Evolutionary conservation across 345 rosid species (phyloP), one percentile per base, ranked within the genome.

Genomic region (Populus ilicifolia): DNA sequence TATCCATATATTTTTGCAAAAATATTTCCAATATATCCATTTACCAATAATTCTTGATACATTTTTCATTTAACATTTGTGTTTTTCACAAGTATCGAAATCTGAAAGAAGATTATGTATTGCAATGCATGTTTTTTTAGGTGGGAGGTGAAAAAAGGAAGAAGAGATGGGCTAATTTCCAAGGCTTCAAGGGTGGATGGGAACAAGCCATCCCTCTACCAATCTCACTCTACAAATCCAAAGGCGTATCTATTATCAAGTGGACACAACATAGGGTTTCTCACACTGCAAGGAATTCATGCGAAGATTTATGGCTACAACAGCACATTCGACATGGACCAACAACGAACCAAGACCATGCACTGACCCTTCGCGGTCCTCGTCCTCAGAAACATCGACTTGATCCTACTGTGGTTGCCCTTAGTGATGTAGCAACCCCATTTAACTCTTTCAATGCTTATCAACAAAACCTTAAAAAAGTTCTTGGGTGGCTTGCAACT

Each of bases 241-340:
- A 67, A 74, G 80, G 75, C 16, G 30, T 79, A 35, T 46, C 71
- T 8, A 43, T 30, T 72, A 46, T 67, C 78, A 16, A 78, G 77
- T 17, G 80, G 66, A 25, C 82, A 82, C 74, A 75, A 75, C 18
- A 78, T 78, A 0, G 84, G 84, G 80, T 46, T 67, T 72, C 25
- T 67, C 78, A 0, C 79, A 76, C 8, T 79, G 78, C 41, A 72
- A 39, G n/a, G 71, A 72, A 35, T 82, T 79, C 80, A 67, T 71
- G 62, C 29, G 43, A 4, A 44, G 82, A 43, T 79, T 12, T 79
- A 75, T 13, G 4, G 30, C 67, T 78, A 56, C 71, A 75, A 68
- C 59, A 33, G 36, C 33, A 61, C 75, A 39, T 38, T 39, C 6
- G 72, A 74, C 44, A 69, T 74, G 2, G 80, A 78, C 38, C 79